Evolutionary conservation across 2,329 filamentous ascomycete species (phyloP).

Genomic region (Fusarium sp.): DNA sequence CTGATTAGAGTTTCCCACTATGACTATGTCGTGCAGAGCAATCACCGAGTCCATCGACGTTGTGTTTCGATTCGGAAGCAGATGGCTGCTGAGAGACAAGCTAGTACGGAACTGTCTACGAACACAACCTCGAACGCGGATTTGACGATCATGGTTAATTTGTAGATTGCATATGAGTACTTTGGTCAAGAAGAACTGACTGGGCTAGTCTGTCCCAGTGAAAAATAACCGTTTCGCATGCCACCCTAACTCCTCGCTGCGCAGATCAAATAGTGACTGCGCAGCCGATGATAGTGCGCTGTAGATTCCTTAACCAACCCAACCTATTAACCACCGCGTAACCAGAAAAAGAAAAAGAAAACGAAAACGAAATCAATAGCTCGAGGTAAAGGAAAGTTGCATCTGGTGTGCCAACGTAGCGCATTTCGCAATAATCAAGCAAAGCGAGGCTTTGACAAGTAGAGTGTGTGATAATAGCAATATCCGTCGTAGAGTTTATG

Average conservation of each 20-base stretch:
- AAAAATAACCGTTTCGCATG: constrained; percentile 36
- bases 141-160: constrained; percentile 23
- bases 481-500: constrained; percentile 1
- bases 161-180: constrained; percentile 37
- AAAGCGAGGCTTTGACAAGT: constrained; percentile 2
- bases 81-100: too few relatives aligned
- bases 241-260: constrained; percentile 35
- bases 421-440: constrained; percentile 6
- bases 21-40: too few relatives aligned
- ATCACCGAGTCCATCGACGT: too few relatives aligned
- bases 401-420: constrained; percentile 35
- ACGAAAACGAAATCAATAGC: background rate
- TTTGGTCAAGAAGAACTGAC: constrained; percentile 10
- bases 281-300: constrained; percentile 9
- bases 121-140: constrained; percentile 28
- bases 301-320: constrained; percentile 8
- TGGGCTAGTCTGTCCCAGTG: constrained; percentile 3
- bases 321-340: constrained; percentile 10
- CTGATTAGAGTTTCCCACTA: too few relatives aligned
- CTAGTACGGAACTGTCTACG: constrained; percentile 33
- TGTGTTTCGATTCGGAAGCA: too few relatives aligned
- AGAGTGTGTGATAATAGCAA: background rate
- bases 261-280: constrained; percentile 19
- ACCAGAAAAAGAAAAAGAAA: constrained; percentile 4
- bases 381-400: constrained; percentile 26